These are phyloP conservation scores for Backusella morwellensis DNA, from an alignment of 192 early-diverging fungal species.

Conservation along the genomic window DNA sequence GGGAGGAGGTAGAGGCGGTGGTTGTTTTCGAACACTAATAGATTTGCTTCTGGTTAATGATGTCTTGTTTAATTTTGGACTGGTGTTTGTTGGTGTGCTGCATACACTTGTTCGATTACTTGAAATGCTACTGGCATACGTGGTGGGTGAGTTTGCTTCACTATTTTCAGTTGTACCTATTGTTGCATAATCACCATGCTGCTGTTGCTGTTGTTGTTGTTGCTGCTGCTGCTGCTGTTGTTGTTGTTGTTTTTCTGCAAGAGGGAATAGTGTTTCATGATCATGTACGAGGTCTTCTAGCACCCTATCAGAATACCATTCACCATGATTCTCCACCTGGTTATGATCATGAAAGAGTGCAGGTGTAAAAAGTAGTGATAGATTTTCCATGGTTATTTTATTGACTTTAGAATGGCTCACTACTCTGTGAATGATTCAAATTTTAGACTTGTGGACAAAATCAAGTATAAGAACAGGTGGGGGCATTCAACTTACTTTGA, in stretches of 20 bases:
- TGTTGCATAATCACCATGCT: not conserved
- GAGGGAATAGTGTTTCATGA: conserved; percentile 2
- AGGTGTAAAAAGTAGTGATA: conserved; percentile 63
- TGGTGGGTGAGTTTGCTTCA: not conserved
- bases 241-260: not conserved
- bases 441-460: too few species aligned
- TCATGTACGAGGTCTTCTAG: conserved; percentile 26
- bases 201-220: not conserved
- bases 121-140: not conserved
- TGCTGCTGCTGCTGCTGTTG: not conserved
- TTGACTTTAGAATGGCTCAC: conserved; percentile 48
- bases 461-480: too few species aligned
- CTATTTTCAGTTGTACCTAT: not conserved
- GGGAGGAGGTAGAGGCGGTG: not conserved
- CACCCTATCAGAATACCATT: conserved; percentile 29
- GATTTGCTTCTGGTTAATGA: not conserved
- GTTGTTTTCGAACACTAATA: not conserved
- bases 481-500: conserved; percentile 38
- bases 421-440: conserved; percentile 33
- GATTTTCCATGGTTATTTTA: conserved; percentile 67
- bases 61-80: not conserved
- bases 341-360: conserved; percentile 62
- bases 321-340: conserved; percentile 27
- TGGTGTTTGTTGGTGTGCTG: not conserved
- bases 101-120: not conserved